Evolutionary conservation across 2,329 filamentous ascomycete genomes (phyloP).

Genomic region (Pestalotiopsis sp.): DNA sequence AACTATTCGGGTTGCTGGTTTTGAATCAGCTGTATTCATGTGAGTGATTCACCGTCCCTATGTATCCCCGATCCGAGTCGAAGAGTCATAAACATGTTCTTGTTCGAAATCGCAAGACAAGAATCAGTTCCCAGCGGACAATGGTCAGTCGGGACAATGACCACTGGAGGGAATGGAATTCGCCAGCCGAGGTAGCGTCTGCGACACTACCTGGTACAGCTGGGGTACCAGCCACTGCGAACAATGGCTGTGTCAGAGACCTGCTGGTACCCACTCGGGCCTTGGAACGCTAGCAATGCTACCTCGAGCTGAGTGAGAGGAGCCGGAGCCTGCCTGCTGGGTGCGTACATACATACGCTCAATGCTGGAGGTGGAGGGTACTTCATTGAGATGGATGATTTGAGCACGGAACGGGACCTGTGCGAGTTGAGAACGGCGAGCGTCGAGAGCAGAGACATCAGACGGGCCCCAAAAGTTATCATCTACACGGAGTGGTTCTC

Average conservation of each 20-base stretch:
- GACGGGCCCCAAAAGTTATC: not conserved
- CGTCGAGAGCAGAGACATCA: conserved; percentile 1
- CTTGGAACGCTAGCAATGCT: conserved; percentile 19
- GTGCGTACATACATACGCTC: no score
- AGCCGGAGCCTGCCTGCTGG: not conserved
- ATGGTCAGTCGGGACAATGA: not conserved
- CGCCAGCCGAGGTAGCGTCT: conserved; percentile 11
- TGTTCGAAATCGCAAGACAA: not conserved
- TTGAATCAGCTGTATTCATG: no score
- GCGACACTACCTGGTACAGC: conserved; percentile 21
- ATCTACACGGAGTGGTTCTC: not conserved
- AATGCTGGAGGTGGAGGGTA: not conserved
- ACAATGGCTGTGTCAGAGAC: conserved; percentile 27
- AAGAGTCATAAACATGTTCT: no score
- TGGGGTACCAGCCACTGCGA: conserved; percentile 26
- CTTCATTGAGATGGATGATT: not conserved
- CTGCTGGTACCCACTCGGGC: conserved; percentile 24
- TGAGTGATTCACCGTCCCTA: no score
- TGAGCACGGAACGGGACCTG: conserved; percentile 3
- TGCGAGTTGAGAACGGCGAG: conserved; percentile 1
- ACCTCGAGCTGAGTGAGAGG: not conserved
- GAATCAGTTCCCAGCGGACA: not conserved
- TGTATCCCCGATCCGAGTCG: no score
- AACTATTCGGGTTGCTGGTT: no score
- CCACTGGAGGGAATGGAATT: not conserved